phyloP scores from a whole-genome alignment of 1,284 basidiomycete genomes.

The Jaminaea rosea region DNA sequence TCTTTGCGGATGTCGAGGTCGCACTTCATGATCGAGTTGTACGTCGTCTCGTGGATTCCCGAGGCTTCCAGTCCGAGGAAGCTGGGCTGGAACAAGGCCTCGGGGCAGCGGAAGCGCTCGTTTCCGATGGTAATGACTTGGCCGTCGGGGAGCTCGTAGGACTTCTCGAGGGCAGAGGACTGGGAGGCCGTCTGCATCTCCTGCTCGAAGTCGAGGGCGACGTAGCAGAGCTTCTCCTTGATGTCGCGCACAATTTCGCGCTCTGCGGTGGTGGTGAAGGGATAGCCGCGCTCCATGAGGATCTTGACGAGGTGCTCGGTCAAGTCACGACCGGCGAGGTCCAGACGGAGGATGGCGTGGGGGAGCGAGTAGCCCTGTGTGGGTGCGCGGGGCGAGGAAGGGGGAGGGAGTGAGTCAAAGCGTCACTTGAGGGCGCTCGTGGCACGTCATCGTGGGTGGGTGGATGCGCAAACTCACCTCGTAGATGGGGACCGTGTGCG shows the following conservation, averaged over 20 bases:
- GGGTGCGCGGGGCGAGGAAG: too few relatives aligned
- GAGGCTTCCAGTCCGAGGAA: slow-evolving; percentile 85
- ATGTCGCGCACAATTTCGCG: slow-evolving; percentile 94
- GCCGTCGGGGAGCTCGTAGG: slow-evolving; percentile 90
- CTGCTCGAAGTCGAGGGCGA: slow-evolving; percentile 92
- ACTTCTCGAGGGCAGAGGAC: slow-evolving; percentile 86
- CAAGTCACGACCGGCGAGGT: slow-evolving; percentile 88
- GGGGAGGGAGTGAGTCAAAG: slow-evolving; percentile 86
- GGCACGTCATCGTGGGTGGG: background rate
- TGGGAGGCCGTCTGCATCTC: slow-evolving; percentile 87
- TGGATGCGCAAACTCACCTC: background rate
- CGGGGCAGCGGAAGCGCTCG: slow-evolving; percentile 94
- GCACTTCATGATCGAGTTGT: slow-evolving; percentile 73
- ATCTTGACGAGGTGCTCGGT: slow-evolving; percentile 86
- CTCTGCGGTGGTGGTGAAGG: slow-evolving; percentile 84
- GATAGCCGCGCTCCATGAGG: slow-evolving; percentile 85
- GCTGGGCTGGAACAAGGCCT: slow-evolving; percentile 92
- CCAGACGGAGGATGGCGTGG: slow-evolving; percentile 87
- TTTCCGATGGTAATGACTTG: slow-evolving; percentile 95
- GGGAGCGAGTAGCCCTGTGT: slow-evolving; percentile 91
- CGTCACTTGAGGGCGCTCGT: slow-evolving; percentile 66
- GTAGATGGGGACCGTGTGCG: slow-evolving; percentile 88
- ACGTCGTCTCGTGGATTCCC: slow-evolving; percentile 92
- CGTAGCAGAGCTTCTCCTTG: slow-evolving; percentile 97
- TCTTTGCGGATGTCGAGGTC: slow-evolving; percentile 62